Base-by-base conservation (phyloP, 805 yeast species). In the Danielozyma ontarioensis region DNA sequence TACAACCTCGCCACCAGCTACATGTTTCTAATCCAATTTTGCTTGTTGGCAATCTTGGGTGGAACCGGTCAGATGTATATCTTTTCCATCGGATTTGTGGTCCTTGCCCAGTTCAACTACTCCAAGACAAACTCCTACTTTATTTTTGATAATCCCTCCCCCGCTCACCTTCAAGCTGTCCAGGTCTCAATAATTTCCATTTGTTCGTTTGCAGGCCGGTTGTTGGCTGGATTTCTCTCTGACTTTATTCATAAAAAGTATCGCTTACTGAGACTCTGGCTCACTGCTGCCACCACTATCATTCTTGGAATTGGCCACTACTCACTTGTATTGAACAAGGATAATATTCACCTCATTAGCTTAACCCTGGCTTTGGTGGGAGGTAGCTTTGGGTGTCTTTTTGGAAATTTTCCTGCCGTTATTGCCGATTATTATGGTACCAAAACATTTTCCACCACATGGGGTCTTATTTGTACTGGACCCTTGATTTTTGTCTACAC, bases 391-490 rank as follows among this genome's bases (percentile, higher is more conserved):
- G 94, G 94, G 0, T 64, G 82, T 17, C 56, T 76, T 3, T 82
- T 79, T 58, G 90, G 90, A 0, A 74, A 81, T 0, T 79, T 78
- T 51, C 94, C 94, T 3, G 82, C 89, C 1, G 68, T 81, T 2
- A 68, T 82, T 18, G 88, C 88, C 0, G 94, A 83, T 41, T 61
- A 67, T 11, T 82, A 81, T 58, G 89, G 89, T 2, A 71, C 84
- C 0, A 65, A 59, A 5, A 71, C 77, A 0, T 83, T 81, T 51
- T 77, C 87, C 15, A 80, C 89, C 0, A 68, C 80, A 1, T 83
- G 93, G 90, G 87, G 90, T 0, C 57, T 83, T 26, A 57, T 77
- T 12, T 80, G 88, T 16, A 78, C 87, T 0, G 89, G 89, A 5
- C 86, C 87, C 1, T 57, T 81, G 14, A 28, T 75, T 3, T 60